Percentiles rank a stretch among this genome's conserved stretches.
Evolutionary conservation across 192 early-diverging fungal species (phyloP).

Genomic region (Coemansia reversa): DNA sequence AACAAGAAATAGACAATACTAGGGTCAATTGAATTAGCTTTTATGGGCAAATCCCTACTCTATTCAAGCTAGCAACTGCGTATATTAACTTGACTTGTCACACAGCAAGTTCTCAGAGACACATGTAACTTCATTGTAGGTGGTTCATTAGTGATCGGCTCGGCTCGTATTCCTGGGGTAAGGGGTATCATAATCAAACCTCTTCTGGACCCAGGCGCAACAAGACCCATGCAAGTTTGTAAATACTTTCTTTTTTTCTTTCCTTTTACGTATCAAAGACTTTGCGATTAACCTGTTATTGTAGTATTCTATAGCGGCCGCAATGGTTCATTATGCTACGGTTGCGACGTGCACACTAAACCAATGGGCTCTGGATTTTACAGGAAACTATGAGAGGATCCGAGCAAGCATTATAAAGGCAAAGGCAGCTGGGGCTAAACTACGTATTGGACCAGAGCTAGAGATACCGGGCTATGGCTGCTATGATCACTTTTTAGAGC

Average conservation of each 20-base stretch:
- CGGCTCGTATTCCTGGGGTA: too few relatives aligned
- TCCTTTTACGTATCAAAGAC: background rate
- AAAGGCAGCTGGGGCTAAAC: slow-evolving; percentile 73
- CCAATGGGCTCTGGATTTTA: slow-evolving; percentile 97
- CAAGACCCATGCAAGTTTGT: background rate
- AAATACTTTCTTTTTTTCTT: background rate
- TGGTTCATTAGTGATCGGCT: too few relatives aligned
- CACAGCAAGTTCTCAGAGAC: too few relatives aligned
- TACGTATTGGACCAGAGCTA: slow-evolving; percentile 92
- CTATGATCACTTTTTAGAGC: slow-evolving; percentile 96
- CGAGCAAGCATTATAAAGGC: slow-evolving; percentile 79
- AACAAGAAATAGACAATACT: too few relatives aligned
- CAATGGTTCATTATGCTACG: slow-evolving; percentile 59
- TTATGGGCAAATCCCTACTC: too few relatives aligned
- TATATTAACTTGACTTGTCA: too few relatives aligned
- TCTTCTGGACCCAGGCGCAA: too few relatives aligned
- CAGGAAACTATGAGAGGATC: slow-evolving; percentile 88
- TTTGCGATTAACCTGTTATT: too few relatives aligned
- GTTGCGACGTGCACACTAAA: slow-evolving; percentile 82
- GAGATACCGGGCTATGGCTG: slow-evolving; percentile 99
- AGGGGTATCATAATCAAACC: too few relatives aligned
- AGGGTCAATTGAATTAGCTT: too few relatives aligned
- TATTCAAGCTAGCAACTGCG: too few relatives aligned
- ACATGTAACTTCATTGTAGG: too few relatives aligned
- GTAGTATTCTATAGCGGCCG: background rate